Evolutionary conservation across 495 filamentous ascomycete species (phyloP).

Genomic region (Gamarada debralockiae): DNA sequence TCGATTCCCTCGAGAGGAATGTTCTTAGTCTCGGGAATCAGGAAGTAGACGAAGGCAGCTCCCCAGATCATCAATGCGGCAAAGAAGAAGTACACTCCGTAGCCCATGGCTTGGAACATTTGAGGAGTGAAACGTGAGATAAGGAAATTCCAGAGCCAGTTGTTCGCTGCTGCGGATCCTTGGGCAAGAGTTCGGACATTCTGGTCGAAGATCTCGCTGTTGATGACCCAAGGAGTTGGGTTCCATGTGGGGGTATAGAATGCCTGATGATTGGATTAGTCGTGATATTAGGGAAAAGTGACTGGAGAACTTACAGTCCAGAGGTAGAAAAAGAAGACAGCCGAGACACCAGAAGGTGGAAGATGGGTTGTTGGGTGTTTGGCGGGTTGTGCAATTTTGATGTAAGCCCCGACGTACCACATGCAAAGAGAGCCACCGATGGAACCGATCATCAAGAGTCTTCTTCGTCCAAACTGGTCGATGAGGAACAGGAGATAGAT

Average conservation of each 20-base stretch:
- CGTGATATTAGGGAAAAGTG: background rate
- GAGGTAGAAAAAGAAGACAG: conserved; percentile 77
- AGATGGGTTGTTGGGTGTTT: conserved; percentile 36
- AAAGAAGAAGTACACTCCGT: conserved; percentile 79
- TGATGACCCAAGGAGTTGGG: conserved; percentile 64
- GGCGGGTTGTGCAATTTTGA: conserved; percentile 47
- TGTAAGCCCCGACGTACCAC: conserved; percentile 53
- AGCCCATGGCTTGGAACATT: conserved; percentile 68
- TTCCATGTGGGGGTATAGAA: conserved; percentile 79
- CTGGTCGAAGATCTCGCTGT: conserved; percentile 57
- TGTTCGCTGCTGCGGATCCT: conserved; percentile 63
- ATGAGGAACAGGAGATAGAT: conserved; percentile 66
- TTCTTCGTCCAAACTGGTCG: conserved; percentile 62
- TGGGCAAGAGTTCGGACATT: conserved; percentile 64
- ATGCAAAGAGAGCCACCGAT: conserved; percentile 51
- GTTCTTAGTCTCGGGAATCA: conserved; percentile 48
- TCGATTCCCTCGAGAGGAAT: conserved; percentile 52
- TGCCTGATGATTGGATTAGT: conserved; percentile 27
- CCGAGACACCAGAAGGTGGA: conserved; percentile 57
- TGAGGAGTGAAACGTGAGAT: conserved; percentile 69
- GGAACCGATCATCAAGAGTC: conserved; percentile 42
- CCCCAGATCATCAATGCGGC: conserved; percentile 65
- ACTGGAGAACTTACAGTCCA: conserved; percentile 45
- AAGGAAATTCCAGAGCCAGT: conserved; percentile 78
- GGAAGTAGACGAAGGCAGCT: conserved; percentile 57